These are phyloP conservation scores for Diplodia corticola DNA, from an alignment of 2,329 filamentous ascomycete genomes.

Conservation along the genomic window DNA sequence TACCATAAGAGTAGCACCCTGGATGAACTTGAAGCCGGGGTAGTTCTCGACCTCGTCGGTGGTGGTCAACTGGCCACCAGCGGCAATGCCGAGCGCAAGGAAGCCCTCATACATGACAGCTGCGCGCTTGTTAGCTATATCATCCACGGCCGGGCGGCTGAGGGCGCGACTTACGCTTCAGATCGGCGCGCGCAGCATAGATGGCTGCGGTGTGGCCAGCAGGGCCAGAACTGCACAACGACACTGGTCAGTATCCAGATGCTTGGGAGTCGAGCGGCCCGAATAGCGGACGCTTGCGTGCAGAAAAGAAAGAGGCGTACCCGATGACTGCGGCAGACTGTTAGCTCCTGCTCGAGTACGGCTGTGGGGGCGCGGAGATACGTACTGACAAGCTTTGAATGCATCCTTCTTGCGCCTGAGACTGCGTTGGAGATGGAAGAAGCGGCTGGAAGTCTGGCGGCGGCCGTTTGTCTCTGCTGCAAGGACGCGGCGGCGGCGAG, in stretches of 20 bases:
- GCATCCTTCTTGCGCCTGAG: slow-evolving; percentile 65
- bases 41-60: slow-evolving; percentile 99
- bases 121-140: slow-evolving; percentile 36
- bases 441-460: slow-evolving; percentile 40
- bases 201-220: slow-evolving; percentile 96
- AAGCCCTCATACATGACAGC: slow-evolving; percentile 96
- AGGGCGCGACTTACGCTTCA: slow-evolving; percentile 66
- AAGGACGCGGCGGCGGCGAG: slow-evolving; percentile 71
- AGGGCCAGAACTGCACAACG: slow-evolving; percentile 78
- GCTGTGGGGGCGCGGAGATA: slow-evolving; percentile 33
- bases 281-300: neutral
- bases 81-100: slow-evolving; percentile 93
- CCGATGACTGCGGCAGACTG: slow-evolving; percentile 35
- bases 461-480: slow-evolving; percentile 57
- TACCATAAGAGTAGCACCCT: slow-evolving; percentile 84
- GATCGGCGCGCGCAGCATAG: slow-evolving; percentile 90
- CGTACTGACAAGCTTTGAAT: slow-evolving; percentile 87
- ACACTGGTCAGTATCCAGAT: slow-evolving; percentile 51
- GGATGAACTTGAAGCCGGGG: slow-evolving; percentile 89
- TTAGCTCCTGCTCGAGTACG: slow-evolving; percentile 30
- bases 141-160: neutral
- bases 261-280: slow-evolving; percentile 24
- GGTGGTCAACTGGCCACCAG: slow-evolving; percentile 94
- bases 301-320: slow-evolving; percentile 30
- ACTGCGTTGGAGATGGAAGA: slow-evolving; percentile 25